Evolutionary conservation across 805 yeast genomes (phyloP), one percentile per base, ranked within the genome.

Genomic region (Saccharomycopsis vini): DNA sequence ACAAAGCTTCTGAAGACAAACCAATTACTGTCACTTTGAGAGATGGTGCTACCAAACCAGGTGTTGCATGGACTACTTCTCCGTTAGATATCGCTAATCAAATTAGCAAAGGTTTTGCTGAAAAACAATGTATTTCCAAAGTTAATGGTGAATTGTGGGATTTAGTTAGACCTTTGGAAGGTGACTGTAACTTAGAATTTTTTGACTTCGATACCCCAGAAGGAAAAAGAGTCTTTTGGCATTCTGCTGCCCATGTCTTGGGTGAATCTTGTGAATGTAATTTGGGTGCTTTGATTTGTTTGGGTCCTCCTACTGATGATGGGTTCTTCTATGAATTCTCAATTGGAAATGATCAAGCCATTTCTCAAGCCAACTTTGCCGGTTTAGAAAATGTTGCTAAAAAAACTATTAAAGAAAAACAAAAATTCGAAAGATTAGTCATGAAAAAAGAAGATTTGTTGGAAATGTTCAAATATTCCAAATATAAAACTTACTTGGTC

Each of bases 231-330:
- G 97, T 90, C 29, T 92, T 92, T 68, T 92, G 98, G 98, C 98
- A 92, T 64, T 92, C 98, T 2, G 83, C 95, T 53, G 98, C 98
- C 42, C 98, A 92, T 67, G 90, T 92, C 44, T 70, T 92, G 56
- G 98, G 98, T 67, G 98, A 92, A 70, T 90, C 97, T 39, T 84
- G 95, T 70, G 98, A 92, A 69, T 82, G 96, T 63, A 92, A 87
- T 64, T 71, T 81, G 62, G 97, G 97, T 54, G 94, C 95, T 52
- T 95, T 90, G 62, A 77, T 92, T 53, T 79, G 86, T 62, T 69
- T 79, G 52, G 98, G 98, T 54, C 98, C 98, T 26, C 98, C 98
- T 62, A 90, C 96, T 49, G 87, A 81, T 44, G 97, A 90, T 52
- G 98, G 98, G 37, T 92, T 92, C 68, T 92, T 90, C 70, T 92